phyloP scores from a whole-genome alignment of 768 basidiomycete species.

The Plicaturopsis crispa region DNA sequence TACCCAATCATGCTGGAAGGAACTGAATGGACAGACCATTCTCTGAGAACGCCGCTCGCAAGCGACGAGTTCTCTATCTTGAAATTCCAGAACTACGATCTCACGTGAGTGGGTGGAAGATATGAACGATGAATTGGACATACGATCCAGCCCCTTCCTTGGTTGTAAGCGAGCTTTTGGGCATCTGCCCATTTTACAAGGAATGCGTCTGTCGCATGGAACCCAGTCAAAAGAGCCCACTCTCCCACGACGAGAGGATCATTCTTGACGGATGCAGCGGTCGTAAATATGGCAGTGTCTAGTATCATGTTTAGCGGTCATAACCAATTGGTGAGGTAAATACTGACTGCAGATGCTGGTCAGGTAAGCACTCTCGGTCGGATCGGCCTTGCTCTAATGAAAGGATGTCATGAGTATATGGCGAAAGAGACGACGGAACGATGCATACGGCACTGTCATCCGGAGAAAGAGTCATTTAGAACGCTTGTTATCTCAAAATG shows the following conservation, averaged over 20 bases:
- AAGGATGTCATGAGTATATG: slow-evolving; percentile 3
- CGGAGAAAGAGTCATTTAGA: slow-evolving; percentile 15
- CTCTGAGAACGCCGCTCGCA: slow-evolving; percentile 45
- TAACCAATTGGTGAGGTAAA: slow-evolving; percentile 3
- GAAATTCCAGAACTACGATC: slow-evolving; percentile 61
- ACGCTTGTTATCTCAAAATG: too few relatives aligned
- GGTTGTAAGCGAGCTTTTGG: slow-evolving; percentile 57
- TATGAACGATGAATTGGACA: slow-evolving; percentile 22
- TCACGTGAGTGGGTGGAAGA: not conserved
- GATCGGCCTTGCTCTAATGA: slow-evolving; percentile 60
- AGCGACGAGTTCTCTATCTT: slow-evolving; percentile 51
- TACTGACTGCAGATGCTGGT: slow-evolving; percentile 64
- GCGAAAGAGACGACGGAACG: slow-evolving; percentile 1
- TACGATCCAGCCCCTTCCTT: slow-evolving; percentile 62
- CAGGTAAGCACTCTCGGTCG: slow-evolving; percentile 60
- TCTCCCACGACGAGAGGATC: slow-evolving; percentile 50
- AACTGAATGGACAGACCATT: slow-evolving; percentile 42
- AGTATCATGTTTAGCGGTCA: not conserved
- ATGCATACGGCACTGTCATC: slow-evolving; percentile 46
- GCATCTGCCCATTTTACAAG: slow-evolving; percentile 66
- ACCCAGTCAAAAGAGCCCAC: slow-evolving; percentile 63
- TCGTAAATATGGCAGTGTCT: slow-evolving; percentile 51
- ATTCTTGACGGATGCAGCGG: slow-evolving; percentile 41
- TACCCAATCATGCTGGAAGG: not conserved
- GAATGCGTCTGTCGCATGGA: slow-evolving; percentile 54